A percentile compares a stretch with the other conserved stretches of the same genome.
Evolutionary conservation across 257 asterid species (phyloP).

Genomic region (Catharanthus roseus): DNA sequence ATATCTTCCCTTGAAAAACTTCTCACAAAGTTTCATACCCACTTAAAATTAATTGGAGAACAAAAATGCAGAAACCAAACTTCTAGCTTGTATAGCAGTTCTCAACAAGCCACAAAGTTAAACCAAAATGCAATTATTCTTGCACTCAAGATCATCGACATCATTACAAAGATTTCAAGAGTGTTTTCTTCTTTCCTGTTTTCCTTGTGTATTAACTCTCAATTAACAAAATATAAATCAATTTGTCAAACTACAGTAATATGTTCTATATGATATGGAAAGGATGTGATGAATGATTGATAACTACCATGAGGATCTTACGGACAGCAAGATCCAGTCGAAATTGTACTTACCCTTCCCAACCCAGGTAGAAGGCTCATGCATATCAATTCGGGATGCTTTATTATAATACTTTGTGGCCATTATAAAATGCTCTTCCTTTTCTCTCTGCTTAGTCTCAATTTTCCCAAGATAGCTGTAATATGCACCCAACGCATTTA

Average conservation of each 20-base stretch:
- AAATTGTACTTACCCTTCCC: constrained; percentile 67
- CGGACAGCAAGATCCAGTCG: background rate
- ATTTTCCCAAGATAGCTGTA: constrained; percentile 87
- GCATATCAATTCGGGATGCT: constrained; percentile 98
- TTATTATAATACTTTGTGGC: constrained; percentile 95
- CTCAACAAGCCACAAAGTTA: background rate
- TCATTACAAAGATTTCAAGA: too few relatives aligned
- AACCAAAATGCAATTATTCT: background rate
- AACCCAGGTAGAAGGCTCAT: constrained; percentile 98
- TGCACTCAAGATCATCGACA: background rate
- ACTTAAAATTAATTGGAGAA: background rate
- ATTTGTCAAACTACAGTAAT: background rate
- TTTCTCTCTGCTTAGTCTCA: constrained; percentile 82
- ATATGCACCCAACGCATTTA: constrained; percentile 97
- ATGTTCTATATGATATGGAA: too few relatives aligned
- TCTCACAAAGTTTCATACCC: background rate
- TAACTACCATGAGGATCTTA: background rate
- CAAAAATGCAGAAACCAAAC: background rate
- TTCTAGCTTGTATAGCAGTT: background rate
- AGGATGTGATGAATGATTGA: background rate
- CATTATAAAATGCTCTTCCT: constrained; percentile 85
- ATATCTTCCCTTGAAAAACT: background rate
- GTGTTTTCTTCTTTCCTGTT: background rate
- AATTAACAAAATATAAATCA: background rate
- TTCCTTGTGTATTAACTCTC: background rate